Conservation (phyloP, 2,329 filamentous ascomycete species). For the Lecanicillium sp. region DNA sequence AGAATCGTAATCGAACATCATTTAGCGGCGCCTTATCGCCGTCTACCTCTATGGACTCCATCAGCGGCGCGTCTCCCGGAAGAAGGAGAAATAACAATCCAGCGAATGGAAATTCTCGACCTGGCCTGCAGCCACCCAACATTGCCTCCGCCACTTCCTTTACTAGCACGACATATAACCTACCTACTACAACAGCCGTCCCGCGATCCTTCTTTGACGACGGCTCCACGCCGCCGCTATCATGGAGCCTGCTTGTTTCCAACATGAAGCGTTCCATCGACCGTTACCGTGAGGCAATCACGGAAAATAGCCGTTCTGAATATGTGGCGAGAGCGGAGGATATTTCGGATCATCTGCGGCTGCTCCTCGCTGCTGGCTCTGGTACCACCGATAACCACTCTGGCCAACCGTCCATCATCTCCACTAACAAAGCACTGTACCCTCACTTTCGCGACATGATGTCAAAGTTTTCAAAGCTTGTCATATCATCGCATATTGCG, state of each 20-base stretch:
- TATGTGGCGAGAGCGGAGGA: constrained; percentile 95
- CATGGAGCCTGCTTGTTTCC: constrained; percentile 82
- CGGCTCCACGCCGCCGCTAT: constrained; percentile 68
- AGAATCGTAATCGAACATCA: constrained; percentile 47
- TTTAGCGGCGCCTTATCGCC: constrained; percentile 69
- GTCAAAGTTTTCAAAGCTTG: constrained; percentile 99
- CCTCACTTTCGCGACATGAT: constrained; percentile 99
- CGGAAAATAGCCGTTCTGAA: constrained; percentile 73
- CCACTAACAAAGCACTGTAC: constrained; percentile 92
- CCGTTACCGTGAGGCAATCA: constrained; percentile 83
- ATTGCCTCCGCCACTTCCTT: constrained; percentile 55
- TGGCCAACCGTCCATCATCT: constrained; percentile 98
- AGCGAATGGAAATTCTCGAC: constrained; percentile 27
- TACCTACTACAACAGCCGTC: constrained; percentile 52
- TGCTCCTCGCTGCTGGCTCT: constrained; percentile 90
- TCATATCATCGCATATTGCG: constrained; percentile 95
- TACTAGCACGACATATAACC: constrained; percentile 48
- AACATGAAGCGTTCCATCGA: constrained; percentile 92
- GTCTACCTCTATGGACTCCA: constrained; percentile 85
- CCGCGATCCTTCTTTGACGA: constrained; percentile 89
- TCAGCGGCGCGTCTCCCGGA: constrained; percentile 59
- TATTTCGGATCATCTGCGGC: constrained; percentile 89
- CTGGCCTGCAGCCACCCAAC: constrained; percentile 39
- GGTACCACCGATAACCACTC: constrained; percentile 98
- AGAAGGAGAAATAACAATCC: constrained; percentile 51